These are phyloP conservation scores for Kalmusia sp. DNA, from an alignment of 2,329 filamentous ascomycete species.

Conservation along the genomic window DNA sequence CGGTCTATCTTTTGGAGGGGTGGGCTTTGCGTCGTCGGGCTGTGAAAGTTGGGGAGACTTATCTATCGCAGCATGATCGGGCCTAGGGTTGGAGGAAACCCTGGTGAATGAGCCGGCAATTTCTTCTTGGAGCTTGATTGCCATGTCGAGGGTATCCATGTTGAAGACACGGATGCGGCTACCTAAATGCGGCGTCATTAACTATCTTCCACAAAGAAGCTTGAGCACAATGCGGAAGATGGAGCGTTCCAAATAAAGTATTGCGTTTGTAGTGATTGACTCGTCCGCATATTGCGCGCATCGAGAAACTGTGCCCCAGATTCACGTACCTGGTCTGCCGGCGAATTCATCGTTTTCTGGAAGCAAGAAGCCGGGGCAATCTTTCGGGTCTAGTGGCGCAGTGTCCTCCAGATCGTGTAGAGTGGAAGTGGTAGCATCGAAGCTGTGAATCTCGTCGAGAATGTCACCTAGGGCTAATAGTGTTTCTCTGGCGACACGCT, in stretches of 20 bases:
- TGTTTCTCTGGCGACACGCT: constrained; percentile 35
- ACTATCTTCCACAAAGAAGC: no score
- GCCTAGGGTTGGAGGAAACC: no score
- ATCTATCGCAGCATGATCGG: no score
- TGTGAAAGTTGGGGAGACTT: no score
- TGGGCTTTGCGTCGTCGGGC: background rate
- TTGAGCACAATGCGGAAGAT: no score
- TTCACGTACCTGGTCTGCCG: no score
- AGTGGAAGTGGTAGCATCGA: background rate
- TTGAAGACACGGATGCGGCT: constrained; percentile 39
- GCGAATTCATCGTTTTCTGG: constrained; percentile 19
- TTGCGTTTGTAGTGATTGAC: no score
- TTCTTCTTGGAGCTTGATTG: constrained; percentile 32
- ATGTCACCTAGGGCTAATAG: constrained; percentile 25
- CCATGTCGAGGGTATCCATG: constrained; percentile 43
- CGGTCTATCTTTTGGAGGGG: background rate
- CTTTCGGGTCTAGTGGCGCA: constrained; percentile 18
- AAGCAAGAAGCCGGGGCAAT: constrained; percentile 32
- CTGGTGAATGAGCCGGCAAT: constrained; percentile 14
- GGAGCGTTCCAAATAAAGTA: no score
- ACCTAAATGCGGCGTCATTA: no score
- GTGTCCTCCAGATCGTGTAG: constrained; percentile 12
- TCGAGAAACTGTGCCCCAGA: no score
- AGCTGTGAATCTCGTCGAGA: constrained; percentile 26
- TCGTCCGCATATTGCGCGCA: no score